Evolutionary conservation across 352 stramenopile genomes (phyloP).

Genomic region (Phytophthora vignae): DNA sequence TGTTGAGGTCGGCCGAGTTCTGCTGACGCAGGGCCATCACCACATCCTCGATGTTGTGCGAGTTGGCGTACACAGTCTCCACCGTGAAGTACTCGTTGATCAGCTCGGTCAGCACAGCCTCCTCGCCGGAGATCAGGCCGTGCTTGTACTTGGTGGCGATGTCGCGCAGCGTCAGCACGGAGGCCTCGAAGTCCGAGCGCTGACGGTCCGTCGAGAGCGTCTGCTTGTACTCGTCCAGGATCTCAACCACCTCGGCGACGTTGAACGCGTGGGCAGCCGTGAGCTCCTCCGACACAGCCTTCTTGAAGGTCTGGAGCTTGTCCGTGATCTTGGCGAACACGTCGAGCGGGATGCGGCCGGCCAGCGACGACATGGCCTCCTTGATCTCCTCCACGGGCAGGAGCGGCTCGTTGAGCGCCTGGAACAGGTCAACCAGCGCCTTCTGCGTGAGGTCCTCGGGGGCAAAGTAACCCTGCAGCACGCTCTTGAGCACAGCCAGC

Average conservation of each 20-base stretch:
- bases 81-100: slow-evolving; percentile 86
- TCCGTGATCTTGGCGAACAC: slow-evolving; percentile 93
- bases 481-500: slow-evolving; percentile 88
- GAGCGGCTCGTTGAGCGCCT: slow-evolving; percentile 69
- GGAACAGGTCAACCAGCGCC: slow-evolving; percentile 90
- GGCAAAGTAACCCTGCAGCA: slow-evolving; percentile 95
- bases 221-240: slow-evolving; percentile 75
- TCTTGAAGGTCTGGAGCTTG: slow-evolving; percentile 80
- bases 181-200: slow-evolving; percentile 73
- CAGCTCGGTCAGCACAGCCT: slow-evolving; percentile 72
- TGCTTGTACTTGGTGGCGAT: slow-evolving; percentile 81
- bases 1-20: slow-evolving; percentile 86
- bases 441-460: slow-evolving; percentile 83
- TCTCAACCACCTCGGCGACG: slow-evolving; percentile 55
- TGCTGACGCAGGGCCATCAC: slow-evolving; percentile 90
- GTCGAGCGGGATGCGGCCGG: slow-evolving; percentile 94
- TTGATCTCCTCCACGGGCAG: slow-evolving; percentile 95
- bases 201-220: slow-evolving; percentile 63
- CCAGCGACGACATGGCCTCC: slow-evolving; percentile 96
- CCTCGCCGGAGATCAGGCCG: slow-evolving; percentile 73
- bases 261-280: slow-evolving; percentile 55
- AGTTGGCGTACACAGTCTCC: slow-evolving; percentile 77
- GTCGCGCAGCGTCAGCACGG: slow-evolving; percentile 74
- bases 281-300: slow-evolving; percentile 42
- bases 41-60: slow-evolving; percentile 86